These are phyloP conservation scores for Dictyostelium firmibasis DNA, from an alignment of 78 protist genomes.

Conservation along the genomic window DNA sequence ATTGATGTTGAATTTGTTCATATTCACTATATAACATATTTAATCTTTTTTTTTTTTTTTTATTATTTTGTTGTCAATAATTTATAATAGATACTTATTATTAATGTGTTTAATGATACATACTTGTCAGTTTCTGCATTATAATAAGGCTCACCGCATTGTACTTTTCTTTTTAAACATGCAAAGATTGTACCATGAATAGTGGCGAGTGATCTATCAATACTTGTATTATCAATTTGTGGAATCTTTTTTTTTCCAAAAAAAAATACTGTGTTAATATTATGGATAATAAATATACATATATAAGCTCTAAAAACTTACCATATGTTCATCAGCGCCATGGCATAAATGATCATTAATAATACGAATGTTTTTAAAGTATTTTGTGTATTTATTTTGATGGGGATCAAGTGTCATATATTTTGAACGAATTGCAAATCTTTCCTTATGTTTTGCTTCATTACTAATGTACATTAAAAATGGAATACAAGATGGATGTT, in stretches of 20 bases:
- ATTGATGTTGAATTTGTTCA: conserved; percentile 74
- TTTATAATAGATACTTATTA: too few relatives aligned
- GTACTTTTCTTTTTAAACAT: conserved; percentile 50
- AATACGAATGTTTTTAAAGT: conserved; percentile 60
- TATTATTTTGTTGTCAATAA: not conserved
- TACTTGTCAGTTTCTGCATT: conserved; percentile 33
- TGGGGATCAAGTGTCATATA: conserved; percentile 78
- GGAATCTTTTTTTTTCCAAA: conserved; percentile 24
- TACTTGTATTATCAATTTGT: conserved; percentile 74
- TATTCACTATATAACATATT: conserved; percentile 51
- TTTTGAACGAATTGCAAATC: conserved; percentile 80
- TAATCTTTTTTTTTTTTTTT: not conserved
- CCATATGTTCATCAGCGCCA: conserved; percentile 60
- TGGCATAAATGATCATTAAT: conserved; percentile 69
- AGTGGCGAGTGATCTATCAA: conserved; percentile 73
- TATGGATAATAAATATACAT: not conserved
- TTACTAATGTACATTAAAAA: conserved; percentile 82
- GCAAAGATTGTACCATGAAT: conserved; percentile 72
- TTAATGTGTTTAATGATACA: not conserved
- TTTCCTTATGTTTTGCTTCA: conserved; percentile 76
- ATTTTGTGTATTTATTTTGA: conserved; percentile 70
- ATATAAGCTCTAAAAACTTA: conserved; percentile 9
- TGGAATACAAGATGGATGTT: conserved; percentile 84
- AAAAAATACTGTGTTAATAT: not conserved
- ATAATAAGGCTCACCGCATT: conserved; percentile 41